Evolutionary conservation across 2,329 filamentous ascomycete species (phyloP), one percentile per base, ranked within the genome.

Genomic region (Clarireedia paspali): DNA sequence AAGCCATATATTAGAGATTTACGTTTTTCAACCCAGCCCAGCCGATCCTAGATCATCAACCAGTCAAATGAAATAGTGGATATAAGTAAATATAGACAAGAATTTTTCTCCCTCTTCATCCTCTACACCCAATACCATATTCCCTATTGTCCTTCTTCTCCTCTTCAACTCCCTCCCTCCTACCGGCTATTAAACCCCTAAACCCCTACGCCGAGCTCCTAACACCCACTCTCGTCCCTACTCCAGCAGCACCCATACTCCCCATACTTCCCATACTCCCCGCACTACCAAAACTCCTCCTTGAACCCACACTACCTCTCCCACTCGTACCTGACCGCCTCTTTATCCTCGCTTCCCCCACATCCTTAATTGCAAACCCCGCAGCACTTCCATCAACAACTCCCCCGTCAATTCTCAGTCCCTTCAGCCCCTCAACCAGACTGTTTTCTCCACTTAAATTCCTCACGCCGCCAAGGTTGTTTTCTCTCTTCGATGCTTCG

Each of bases 381-480:
- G 38, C 44, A 40, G 20, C 20, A 20, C 20, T 20, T 20, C 36
- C 17, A 3, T 30, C 7, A 7, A 30, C 27, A 7, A 30, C 24
- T 17, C 38, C 38, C 38, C 38, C 38, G 15, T 40, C 23, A 34
- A 53, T 9, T 10, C 12, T 17, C 38, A 40, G 15, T 7, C 14
- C 50, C 9, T 12, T 48, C 5, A 53, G 3, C 4, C 39, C 39
- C 14, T 34, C 51, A 0, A 47, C 30, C 34, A 48, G 20, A 40
- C 51, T 48, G 6, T 53, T 40, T 27, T 48, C 51, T 0, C 51
- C 51, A 30, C 51, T 53, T 23, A 53, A 53, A 48, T 20, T 40
- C 20, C 51, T 23, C 2, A 53, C 51, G 4, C 51, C 51, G 4
- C 51, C 51, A 12, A 53, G 39, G 2, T 26, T 27, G n/a, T 24